A percentile compares a stretch with the other conserved stretches of the same genome.
phyloP scores from a whole-genome alignment of 176 grass and related monocot genomes.

The Avena eriantha region DNA sequence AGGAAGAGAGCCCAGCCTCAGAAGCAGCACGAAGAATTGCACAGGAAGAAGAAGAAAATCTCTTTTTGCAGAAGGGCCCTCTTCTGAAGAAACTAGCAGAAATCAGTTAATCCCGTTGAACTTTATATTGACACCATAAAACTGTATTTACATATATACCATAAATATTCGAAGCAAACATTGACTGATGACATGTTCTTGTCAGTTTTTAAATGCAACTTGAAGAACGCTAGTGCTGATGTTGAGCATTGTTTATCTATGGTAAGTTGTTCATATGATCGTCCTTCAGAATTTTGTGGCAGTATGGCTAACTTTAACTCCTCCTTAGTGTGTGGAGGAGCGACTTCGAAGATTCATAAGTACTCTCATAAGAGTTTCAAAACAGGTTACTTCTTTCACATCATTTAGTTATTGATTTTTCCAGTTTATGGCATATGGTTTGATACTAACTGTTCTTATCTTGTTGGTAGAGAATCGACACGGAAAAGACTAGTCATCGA shows the following conservation, averaged over 20 bases:
- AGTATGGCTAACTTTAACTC: constrained; percentile 29
- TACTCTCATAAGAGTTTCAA: constrained; percentile 93
- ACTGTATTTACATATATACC: neutral
- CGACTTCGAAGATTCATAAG: constrained; percentile 76
- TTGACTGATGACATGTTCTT: constrained; percentile 40
- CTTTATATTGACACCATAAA: constrained; percentile 35
- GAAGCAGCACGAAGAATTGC: constrained; percentile 81
- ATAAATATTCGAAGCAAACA: constrained; percentile 23
- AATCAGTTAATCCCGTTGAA: constrained; percentile 67
- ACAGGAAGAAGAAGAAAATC: constrained; percentile 92
- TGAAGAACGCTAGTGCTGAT: constrained; percentile 70
- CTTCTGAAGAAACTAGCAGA: constrained; percentile 78
- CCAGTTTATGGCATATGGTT: constrained; percentile 29
- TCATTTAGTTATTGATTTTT: constrained; percentile 7
- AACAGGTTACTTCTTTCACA: constrained; percentile 64
- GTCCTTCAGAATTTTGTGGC: constrained; percentile 22
- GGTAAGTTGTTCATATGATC: constrained; percentile 57
- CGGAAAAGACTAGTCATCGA: constrained; percentile 86
- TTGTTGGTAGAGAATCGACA: constrained; percentile 74
- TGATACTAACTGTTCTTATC: constrained; percentile 36
- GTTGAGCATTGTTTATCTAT: constrained; percentile 88
- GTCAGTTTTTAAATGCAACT: constrained; percentile 73
- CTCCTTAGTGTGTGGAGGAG: constrained; percentile 86
- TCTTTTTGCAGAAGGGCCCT: constrained; percentile 80
- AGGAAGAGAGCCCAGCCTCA: constrained; percentile 81